Evolutionary conservation across 73 alveolate species (phyloP).

Genomic region (Durusdinium trenchii): DNA sequence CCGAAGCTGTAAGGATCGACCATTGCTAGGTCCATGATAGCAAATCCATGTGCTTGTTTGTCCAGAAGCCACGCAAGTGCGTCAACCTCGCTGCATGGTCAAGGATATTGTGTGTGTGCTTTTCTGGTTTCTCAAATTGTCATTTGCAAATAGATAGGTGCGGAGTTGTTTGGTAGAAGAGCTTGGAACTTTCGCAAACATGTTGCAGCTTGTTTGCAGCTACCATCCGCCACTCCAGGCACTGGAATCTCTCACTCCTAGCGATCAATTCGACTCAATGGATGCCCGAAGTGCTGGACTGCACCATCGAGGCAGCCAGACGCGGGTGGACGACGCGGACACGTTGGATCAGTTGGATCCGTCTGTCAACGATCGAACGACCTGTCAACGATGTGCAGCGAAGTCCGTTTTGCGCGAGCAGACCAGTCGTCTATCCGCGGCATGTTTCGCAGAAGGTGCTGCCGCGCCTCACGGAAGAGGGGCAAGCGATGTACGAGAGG

Average conservation of each 20-base stretch:
- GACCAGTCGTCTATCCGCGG: neutral
- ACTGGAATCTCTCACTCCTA: constrained; percentile 68
- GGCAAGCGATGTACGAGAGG: constrained; percentile 89
- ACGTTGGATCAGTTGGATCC: neutral
- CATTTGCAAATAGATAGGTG: no score
- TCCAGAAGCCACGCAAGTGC: no score
- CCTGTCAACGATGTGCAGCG: neutral
- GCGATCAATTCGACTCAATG: constrained; percentile 58
- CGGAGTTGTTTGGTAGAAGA: no score
- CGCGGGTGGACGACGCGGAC: neutral
- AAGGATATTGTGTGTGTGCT: no score
- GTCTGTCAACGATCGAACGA: neutral
- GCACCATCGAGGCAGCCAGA: constrained; percentile 64
- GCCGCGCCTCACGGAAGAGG: constrained; percentile 72
- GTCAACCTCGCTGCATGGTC: no score
- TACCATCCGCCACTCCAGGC: no score
- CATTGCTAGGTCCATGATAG: no score
- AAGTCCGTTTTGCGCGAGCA: neutral
- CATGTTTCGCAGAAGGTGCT: neutral
- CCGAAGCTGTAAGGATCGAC: constrained; percentile 57
- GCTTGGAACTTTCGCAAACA: no score
- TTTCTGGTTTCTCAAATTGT: no score
- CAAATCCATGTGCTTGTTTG: no score
- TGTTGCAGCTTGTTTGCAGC: no score
- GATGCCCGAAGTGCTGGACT: constrained; percentile 88